A percentile compares a stretch with the other conserved stretches of the same genome.
phyloP scores from a whole-genome alignment of 2,329 filamentous ascomycete genomes.

The Xylariaceae sp. region DNA sequence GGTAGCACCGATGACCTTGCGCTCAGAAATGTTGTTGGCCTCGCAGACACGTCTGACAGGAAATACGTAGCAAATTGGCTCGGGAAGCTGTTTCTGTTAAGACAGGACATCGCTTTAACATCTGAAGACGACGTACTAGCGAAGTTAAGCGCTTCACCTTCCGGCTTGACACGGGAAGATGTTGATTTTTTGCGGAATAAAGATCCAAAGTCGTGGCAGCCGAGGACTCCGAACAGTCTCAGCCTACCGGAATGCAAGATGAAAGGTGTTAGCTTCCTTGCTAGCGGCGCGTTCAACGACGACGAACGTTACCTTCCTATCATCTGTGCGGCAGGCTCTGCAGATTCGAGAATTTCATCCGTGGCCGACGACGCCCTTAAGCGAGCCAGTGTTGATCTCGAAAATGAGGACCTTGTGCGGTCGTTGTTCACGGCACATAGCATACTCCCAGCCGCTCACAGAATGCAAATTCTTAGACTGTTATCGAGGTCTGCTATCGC shows the following conservation, averaged over 20 bases:
- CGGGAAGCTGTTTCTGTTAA: conserved; percentile 68
- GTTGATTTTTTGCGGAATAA: conserved; percentile 63
- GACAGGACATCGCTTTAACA: conserved; percentile 37
- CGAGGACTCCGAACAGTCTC: conserved; percentile 52
- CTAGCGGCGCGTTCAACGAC: conserved; percentile 81
- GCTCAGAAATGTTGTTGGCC: conserved; percentile 59
- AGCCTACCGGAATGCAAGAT: conserved; percentile 66
- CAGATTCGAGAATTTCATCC: conserved; percentile 74
- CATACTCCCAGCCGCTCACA: conserved; percentile 63
- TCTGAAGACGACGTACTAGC: conserved; percentile 22
- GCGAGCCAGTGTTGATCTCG: conserved; percentile 66
- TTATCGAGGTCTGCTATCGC: conserved; percentile 72
- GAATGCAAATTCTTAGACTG: conserved; percentile 69
- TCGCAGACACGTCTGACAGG: conserved; percentile 64
- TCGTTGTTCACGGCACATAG: conserved; percentile 69
- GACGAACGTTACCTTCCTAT: conserved; percentile 78
- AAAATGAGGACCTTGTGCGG: conserved; percentile 58
- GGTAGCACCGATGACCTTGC: conserved; percentile 72
- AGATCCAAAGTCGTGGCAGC: conserved; percentile 65
- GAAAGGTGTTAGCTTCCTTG: conserved; percentile 63
- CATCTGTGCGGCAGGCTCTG: conserved; percentile 74
- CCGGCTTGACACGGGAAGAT: conserved; percentile 60
- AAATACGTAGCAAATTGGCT: conserved; percentile 69
- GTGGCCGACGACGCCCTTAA: conserved; percentile 88
- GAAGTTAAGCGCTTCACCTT: conserved; percentile 31